These are phyloP conservation scores for Psidium guajava DNA, from an alignment of 345 rosid genomes.

Conservation along the genomic window DNA sequence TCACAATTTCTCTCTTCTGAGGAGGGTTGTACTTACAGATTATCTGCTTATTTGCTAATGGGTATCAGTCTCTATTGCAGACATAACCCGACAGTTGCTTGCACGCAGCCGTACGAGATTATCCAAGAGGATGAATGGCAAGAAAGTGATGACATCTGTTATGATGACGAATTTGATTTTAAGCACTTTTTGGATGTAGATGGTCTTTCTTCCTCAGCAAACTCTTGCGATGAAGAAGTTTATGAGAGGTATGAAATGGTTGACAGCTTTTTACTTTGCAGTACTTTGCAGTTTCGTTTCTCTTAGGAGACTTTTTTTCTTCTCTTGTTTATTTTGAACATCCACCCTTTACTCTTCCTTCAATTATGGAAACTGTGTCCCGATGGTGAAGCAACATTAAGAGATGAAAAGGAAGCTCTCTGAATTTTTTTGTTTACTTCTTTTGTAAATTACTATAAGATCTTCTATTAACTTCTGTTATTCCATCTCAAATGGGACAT, in stretches of 20 bases:
- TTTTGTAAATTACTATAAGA: neutral
- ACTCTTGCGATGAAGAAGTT: conserved; percentile 70
- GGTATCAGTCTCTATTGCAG: conserved; percentile 15
- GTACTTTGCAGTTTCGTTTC: neutral
- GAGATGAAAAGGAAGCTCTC: neutral
- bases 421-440: neutral
- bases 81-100: conserved; percentile 22
- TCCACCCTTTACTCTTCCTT: neutral
- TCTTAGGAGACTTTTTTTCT: neutral
- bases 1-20: neutral
- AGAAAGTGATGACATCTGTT: conserved; percentile 35
- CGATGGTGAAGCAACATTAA: neutral
- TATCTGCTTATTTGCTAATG: neutral
- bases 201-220: conserved; percentile 90
- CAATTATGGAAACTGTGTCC: neutral
- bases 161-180: conserved; percentile 43
- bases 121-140: conserved; percentile 21
- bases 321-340: neutral
- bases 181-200: conserved; percentile 62
- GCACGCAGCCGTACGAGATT: conserved; percentile 23
- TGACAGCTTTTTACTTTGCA: neutral
- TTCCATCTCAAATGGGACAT: neutral
- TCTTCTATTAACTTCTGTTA: no score
- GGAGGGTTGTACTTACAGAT: neutral
- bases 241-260: conserved; percentile 41